Base-by-base conservation (phyloP, 1,284 basidiomycete genomes). In the Puccinia horiana region DNA sequence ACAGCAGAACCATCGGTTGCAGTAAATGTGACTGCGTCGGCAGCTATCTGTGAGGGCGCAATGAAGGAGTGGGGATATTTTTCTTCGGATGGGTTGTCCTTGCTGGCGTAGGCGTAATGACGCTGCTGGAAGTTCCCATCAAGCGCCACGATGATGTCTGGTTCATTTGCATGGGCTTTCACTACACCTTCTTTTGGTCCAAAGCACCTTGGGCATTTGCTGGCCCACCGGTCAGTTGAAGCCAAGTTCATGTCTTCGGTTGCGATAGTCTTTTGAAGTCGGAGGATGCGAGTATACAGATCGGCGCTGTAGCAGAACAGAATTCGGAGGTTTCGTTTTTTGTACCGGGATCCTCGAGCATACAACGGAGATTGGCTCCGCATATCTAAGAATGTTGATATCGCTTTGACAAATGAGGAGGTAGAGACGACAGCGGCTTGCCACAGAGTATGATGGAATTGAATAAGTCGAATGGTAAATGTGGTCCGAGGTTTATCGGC, bases 401-500 rank as follows among this genome's bases (percentile, higher is more conserved):
- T 26, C 9, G 20, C 72, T 16, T 47, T 74, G 42, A 52, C 23
- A 29, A 74, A 74, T 16, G 44, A 18, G 18, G 42, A 52, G 35
- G 37, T 74, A 6, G 72, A 54, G 6, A 52, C 11, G 4, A 52
- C 29, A 2, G 44, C 18, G 6, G 44, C 11, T 23, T 74, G 26
- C 74, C 74, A 76, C n/a, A 76, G 54, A 20, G 26, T 16, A n/a
- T 76, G 74, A 61, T 76, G 74, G 37, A 76, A 76, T 58, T 76
- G 74, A 0, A 76, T 1, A 11, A 76, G 5, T n/a, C 3, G 74
- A 4, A 76, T 61, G 14, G 74, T 58, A 54, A 61, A 76, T 2
- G 52, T 29, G 2, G 74, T 76, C 8, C 74, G 37, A 35, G 74
- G 74, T 40, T 61, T 54, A 1, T 29, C 32, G 29, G 74, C 52